Evolutionary conservation across 2,329 filamentous ascomycete species (phyloP).

Genomic region (Exophiala lecanii-corni): DNA sequence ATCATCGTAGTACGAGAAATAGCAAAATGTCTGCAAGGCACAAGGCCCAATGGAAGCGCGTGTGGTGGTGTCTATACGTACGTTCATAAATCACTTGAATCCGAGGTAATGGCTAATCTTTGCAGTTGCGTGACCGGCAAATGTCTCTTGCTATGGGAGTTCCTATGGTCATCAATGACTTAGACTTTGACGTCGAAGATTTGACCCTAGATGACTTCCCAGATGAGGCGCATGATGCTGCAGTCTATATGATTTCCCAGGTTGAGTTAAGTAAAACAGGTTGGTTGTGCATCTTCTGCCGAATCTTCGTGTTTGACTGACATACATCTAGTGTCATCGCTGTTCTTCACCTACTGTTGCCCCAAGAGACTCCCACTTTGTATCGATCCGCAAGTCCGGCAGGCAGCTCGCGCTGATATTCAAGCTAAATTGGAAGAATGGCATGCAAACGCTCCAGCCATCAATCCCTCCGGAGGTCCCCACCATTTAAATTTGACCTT

Average conservation of each 20-base stretch:
- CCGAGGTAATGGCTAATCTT: neutral
- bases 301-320: neutral
- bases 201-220: constrained; percentile 11
- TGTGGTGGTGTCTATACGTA: constrained; percentile 9
- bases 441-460: constrained; percentile 1
- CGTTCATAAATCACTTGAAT: neutral
- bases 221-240: constrained; percentile 5
- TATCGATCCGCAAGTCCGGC: neutral
- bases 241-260: constrained; percentile 9
- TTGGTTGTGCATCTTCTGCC: neutral
- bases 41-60: constrained; percentile 4
- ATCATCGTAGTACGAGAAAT: constrained; percentile 4
- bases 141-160: neutral
- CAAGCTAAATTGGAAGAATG: constrained; percentile 6
- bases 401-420: constrained; percentile 1
- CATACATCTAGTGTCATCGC: neutral
- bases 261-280: constrained; percentile 1
- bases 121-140: constrained; percentile 10
- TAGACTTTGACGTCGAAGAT: constrained; percentile 8
- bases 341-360: constrained; percentile 7
- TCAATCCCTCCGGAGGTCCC: neutral
- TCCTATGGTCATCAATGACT: constrained; percentile 14
- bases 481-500: constrained; percentile 4
- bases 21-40: constrained; percentile 1
- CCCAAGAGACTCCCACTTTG: constrained; percentile 2